These are phyloP conservation scores for Esteya vermicola DNA, from an alignment of 2,329 filamentous ascomycete genomes.

Conservation along the genomic window DNA sequence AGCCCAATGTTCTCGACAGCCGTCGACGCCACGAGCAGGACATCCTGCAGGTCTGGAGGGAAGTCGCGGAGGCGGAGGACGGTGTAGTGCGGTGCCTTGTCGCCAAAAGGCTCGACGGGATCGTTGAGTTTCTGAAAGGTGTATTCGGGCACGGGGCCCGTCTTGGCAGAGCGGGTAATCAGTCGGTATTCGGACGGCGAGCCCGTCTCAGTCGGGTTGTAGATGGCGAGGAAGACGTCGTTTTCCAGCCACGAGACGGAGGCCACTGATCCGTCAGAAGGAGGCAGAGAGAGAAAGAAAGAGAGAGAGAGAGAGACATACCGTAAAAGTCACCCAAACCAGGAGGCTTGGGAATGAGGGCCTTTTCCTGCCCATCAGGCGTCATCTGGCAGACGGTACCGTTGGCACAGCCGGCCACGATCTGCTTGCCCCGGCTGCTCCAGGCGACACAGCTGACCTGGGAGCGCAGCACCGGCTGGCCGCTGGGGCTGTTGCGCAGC, in stretches of 20 bases:
- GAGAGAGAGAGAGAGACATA: conserved; percentile 24
- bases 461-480: conserved; percentile 48
- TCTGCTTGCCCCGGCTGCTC: conserved; percentile 87
- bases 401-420: conserved; percentile 72
- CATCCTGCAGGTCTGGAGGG: conserved; percentile 64
- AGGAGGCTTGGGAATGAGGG: conserved; percentile 63
- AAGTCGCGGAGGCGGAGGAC: conserved; percentile 67
- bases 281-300: neutral
- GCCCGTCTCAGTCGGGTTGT: conserved; percentile 50
- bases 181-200: conserved; percentile 64
- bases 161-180: conserved; percentile 51
- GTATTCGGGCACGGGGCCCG: conserved; percentile 34
- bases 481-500: conserved; percentile 43
- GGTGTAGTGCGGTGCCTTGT: conserved; percentile 60
- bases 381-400: conserved; percentile 75
- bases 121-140: conserved; percentile 62
- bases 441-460: conserved; percentile 77
- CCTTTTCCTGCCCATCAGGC: conserved; percentile 64
- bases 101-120: conserved; percentile 58
- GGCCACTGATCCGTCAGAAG: conserved; percentile 40
- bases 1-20: conserved; percentile 67
- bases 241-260: conserved; percentile 83
- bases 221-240: conserved; percentile 65
- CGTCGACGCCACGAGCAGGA: conserved; percentile 71
- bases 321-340: conserved; percentile 52